Evolutionary conservation across 768 basidiomycete species (phyloP), one percentile per base, ranked within the genome.

Genomic region (Obba rivulosa): DNA sequence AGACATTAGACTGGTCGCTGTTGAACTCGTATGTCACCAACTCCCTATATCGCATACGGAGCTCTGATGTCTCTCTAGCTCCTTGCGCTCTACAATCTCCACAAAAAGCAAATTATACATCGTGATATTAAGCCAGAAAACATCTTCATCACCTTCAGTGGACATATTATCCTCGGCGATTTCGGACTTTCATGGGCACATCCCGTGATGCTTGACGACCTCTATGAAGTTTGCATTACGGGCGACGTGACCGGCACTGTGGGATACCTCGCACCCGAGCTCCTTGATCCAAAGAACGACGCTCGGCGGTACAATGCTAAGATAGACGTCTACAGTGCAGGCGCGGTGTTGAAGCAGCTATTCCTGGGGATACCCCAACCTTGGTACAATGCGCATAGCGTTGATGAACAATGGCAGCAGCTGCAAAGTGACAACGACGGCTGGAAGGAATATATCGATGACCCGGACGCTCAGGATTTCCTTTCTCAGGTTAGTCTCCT

Each of bases 251-350:
- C 14, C 39, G 71, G 74, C 35, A 74, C 73, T 41, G 66, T 69
- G 16, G 68, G 67, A 47, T 76, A 72, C 66, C 71, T 72, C 67
- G 67, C 74, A 3, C 74, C 73, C 1, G 74, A 75, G 55, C 64
- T 73, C 8, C 65, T 62, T 48, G 58, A 66, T 45, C 66, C 68
- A 1, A 34, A 43, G 13, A 31, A 57, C 70, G 75, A 18, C 7
- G 13, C 7, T 31, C 28, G 28, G 28, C 5, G 67, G 44, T 75
- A 75, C 55, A 67, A 67, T 16, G 68, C 68, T 36, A 65, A 64
- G 48, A 70, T 68, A 13, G 75, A 76, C 48, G 63, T 72, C 28
- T 76, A 69, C 72, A 64, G 66, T 9, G 58, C 72, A 24, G 74
- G 72, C 16, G 68, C 74, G 52, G 67, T 75, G 58, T 37, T 59